Base-by-base conservation (phyloP, 768 basidiomycete genomes). In the Leccinum longicurvipes region DNA sequence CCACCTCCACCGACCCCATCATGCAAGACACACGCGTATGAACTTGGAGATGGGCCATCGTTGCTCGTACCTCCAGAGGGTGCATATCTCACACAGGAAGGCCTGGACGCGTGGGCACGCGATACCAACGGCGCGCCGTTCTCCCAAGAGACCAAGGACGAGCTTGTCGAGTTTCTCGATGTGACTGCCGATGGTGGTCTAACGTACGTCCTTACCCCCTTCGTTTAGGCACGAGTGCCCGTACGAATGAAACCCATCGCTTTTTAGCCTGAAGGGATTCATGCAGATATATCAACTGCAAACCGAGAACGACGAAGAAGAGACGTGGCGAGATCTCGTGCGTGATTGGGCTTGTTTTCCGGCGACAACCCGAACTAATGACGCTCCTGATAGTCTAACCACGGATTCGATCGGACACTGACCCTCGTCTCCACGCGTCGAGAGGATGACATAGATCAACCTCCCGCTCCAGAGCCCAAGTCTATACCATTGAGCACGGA, bases 71-170 rank as follows among this genome's bases (percentile, higher is more conserved):
- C 85, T 7, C 72, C 74, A 14, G 72, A 77, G 4, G 74, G 79
- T 60, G 84, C 89, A 44, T 85, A 74, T 67, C 74, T 91, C 17
- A 75, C 80, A 7, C 69, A 77, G 1, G 74, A 82, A 54, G 89
- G 82, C 8, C 70, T 92, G 50, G 89, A 91, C 68, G 76, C 76
- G 42, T 93, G 87, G 85, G 89, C 90, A 12, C 72, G 72, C 24
- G 91, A 89, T 54, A 93, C 91, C 10, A 93, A 93, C 57, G 91
- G 90, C n/a, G 77, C 79, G 36, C 83, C 86, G n/a, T 89, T 92
- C 58, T 79, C 85, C 5, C 76, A 83, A 50, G 89, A 86, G 62
- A 85, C 87, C 17, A 91, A 89, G 69, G 82, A 87, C 41, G 91
- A 93, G 66, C 77, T 91, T 25, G 70, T 82, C 50, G 85, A 89